A percentile compares a stretch with the other conserved stretches of the same genome.
These are phyloP conservation scores for Mycena indigotica DNA, from an alignment of 768 basidiomycete genomes.

Conservation along the genomic window DNA sequence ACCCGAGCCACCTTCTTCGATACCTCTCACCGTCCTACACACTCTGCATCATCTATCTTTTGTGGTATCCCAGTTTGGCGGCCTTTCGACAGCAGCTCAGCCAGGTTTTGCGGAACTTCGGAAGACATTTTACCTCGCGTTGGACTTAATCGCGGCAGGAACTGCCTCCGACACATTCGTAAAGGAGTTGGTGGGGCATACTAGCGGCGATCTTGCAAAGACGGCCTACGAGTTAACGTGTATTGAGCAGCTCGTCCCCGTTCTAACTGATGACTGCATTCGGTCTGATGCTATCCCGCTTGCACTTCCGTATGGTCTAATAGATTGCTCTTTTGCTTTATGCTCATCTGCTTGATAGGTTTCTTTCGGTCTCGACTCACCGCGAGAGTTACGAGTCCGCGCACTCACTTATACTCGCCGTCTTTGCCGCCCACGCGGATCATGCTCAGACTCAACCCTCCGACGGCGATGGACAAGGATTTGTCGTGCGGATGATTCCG, in stretches of 20 bases:
- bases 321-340: conserved; percentile 4
- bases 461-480: conserved; percentile 7
- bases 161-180: conserved; percentile 40
- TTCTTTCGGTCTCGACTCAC: conserved; percentile 57
- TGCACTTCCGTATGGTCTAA: conserved; percentile 61
- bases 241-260: conserved; percentile 76
- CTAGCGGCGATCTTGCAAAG: conserved; percentile 32
- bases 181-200: conserved; percentile 18
- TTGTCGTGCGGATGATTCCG: conserved; percentile 54
- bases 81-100: conserved; percentile 53
- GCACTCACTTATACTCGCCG: conserved; percentile 79
- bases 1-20: conserved; percentile 48
- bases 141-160: conserved; percentile 64
- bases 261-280: conserved; percentile 55
- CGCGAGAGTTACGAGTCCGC: conserved; percentile 86
- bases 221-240: conserved; percentile 70
- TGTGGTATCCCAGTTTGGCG: conserved; percentile 80
- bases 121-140: conserved; percentile 71
- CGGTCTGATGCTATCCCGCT: conserved; percentile 58
- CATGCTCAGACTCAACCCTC: not conserved
- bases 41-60: conserved; percentile 72
- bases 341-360: conserved; percentile 39
- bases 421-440: conserved; percentile 65
- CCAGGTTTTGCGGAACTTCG: conserved; percentile 73
- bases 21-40: conserved; percentile 58